phyloP scores from a whole-genome alignment of 176 grass and related monocot genomes.

The Phoenix roebelenii region DNA sequence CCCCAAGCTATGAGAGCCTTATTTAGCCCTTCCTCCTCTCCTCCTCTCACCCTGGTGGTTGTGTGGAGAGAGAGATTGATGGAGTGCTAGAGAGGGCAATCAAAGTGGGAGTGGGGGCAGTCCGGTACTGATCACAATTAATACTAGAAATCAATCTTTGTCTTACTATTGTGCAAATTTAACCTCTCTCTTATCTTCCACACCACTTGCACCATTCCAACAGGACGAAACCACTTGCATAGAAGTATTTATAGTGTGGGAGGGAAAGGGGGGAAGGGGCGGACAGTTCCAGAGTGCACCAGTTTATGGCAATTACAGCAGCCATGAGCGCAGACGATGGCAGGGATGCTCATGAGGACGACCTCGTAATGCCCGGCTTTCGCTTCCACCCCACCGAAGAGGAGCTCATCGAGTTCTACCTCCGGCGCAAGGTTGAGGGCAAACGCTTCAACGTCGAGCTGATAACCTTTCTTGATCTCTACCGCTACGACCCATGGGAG shows the following conservation, averaged over 20 bases:
- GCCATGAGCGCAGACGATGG: conserved; percentile 13
- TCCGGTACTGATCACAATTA: conserved; percentile 35
- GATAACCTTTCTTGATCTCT: conserved; percentile 75
- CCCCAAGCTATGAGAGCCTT: background rate
- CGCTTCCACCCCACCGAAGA: conserved; percentile 99
- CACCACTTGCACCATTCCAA: conserved; percentile 19
- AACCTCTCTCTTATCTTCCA: conserved; percentile 3
- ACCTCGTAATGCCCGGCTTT: conserved; percentile 97
- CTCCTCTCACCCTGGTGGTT: conserved; percentile 8
- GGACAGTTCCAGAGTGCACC: conserved; percentile 27
- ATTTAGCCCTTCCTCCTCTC: conserved; percentile 15
- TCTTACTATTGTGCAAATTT: conserved; percentile 7
- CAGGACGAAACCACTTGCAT: conserved; percentile 16
- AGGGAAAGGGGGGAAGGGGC: conserved; percentile 4
- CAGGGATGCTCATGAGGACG: conserved; percentile 31
- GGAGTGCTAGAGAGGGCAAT: conserved; percentile 10
- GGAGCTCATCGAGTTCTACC: conserved; percentile 99
- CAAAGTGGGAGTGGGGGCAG: conserved; percentile 9
- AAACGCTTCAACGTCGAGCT: conserved; percentile 90
- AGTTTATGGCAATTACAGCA: conserved; percentile 14
- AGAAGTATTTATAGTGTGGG: conserved; percentile 22
- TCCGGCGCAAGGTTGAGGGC: conserved; percentile 85
- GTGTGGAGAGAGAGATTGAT: conserved; percentile 23
- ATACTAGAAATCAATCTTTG: conserved; percentile 7
- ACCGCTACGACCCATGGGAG: conserved; percentile 93